Evolutionary conservation across 306 rosid species (phyloP).

Genomic region (Vachellia pachyceras): DNA sequence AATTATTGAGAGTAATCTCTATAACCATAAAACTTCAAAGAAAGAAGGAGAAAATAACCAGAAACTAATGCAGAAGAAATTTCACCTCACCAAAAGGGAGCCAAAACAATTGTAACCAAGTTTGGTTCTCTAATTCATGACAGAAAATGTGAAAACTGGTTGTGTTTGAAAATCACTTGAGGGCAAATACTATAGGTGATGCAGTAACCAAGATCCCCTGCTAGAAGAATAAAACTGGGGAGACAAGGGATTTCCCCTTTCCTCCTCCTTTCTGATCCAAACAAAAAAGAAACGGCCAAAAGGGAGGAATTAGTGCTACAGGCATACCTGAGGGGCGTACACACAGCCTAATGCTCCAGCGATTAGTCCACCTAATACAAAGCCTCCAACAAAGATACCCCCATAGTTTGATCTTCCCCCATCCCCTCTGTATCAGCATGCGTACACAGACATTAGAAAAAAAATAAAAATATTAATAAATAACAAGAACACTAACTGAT

Average conservation of each 20-base stretch:
- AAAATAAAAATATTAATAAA: neutral
- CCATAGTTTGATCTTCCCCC: conserved; percentile 34
- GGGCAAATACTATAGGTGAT: neutral
- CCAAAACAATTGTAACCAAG: neutral
- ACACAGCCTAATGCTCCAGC: conserved; percentile 33
- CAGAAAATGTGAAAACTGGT: neutral
- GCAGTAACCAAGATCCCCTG: neutral
- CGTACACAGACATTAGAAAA: neutral
- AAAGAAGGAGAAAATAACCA: neutral
- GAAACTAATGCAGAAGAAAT: neutral
- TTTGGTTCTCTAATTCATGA: neutral
- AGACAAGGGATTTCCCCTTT: neutral
- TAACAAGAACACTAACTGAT: neutral
- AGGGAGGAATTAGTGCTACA: conserved; percentile 3
- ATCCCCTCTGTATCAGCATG: conserved; percentile 48
- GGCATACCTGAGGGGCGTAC: conserved; percentile 63
- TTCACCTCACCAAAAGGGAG: neutral
- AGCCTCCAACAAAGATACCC: conserved; percentile 63
- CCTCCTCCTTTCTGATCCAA: neutral
- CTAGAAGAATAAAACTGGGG: neutral
- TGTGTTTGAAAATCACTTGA: neutral
- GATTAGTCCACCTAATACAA: conserved; percentile 50
- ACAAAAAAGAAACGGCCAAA: neutral
- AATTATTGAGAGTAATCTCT: neutral
- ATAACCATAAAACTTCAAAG: neutral